phyloP scores from a whole-genome alignment of 106 monocot genomes.

The Dactylorhiza incarnata region DNA sequence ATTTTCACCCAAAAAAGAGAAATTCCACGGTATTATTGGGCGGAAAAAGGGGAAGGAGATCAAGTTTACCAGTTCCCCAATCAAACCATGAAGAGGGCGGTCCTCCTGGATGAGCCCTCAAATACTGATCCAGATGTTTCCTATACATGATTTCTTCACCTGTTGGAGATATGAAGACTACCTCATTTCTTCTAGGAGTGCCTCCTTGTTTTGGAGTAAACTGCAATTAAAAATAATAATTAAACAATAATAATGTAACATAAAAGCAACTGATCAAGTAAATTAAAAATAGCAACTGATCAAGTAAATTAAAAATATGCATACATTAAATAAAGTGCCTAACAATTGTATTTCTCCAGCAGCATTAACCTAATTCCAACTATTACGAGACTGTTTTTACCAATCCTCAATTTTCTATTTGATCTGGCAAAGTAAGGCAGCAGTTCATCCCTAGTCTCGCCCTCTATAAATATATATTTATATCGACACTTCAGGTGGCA shows the following conservation, averaged over 20 bases:
- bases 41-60: background rate
- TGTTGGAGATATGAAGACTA: conserved; percentile 51
- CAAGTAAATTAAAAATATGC: background rate
- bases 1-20: background rate
- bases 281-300: background rate
- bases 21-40: background rate
- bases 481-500: too few species aligned
- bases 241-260: background rate
- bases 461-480: too few species aligned
- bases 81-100: conserved; percentile 61
- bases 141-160: conserved; percentile 80
- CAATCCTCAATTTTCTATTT: too few species aligned
- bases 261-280: background rate
- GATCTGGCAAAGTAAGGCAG: too few species aligned
- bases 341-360: too few species aligned
- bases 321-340: too few species aligned
- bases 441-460: too few species aligned
- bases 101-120: conserved; percentile 49
- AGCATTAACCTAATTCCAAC: too few species aligned
- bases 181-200: conserved; percentile 38
- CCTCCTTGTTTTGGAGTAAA: conserved; percentile 46
- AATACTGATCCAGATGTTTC: conserved; percentile 54
- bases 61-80: conserved; percentile 61
- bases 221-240: conserved; percentile 12
- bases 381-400: too few species aligned